These are phyloP conservation scores for Chenopodium berlandieri DNA, from an alignment of 148 eudicot species.

Conservation along the genomic window DNA sequence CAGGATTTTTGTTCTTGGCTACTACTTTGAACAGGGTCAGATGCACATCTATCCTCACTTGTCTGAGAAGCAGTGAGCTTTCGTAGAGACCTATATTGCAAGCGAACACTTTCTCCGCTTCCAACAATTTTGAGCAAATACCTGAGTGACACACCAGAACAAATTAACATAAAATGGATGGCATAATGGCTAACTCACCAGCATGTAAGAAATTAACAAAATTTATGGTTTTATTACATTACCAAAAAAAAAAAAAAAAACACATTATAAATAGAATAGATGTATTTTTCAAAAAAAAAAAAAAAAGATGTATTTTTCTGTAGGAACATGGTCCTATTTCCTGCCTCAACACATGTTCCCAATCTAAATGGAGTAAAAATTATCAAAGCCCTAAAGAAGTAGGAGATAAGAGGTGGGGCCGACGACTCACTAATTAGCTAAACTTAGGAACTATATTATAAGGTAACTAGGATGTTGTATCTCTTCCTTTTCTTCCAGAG, in stretches of 20 bases:
- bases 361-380: neutral
- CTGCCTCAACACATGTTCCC: neutral
- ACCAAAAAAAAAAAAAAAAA: neutral
- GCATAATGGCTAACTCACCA: neutral
- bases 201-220: neutral
- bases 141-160: conserved; percentile 35
- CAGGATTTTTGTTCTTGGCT: conserved; percentile 30
- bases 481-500: neutral
- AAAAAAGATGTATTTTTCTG: neutral
- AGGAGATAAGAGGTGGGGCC: no score
- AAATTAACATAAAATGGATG: neutral
- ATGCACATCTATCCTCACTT: conserved; percentile 36
- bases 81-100: conserved; percentile 77
- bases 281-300: neutral
- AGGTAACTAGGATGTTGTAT: neutral
- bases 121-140: conserved; percentile 65
- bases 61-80: conserved; percentile 42
- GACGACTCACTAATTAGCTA: no score
- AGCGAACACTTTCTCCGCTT: conserved; percentile 71
- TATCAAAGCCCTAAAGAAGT: neutral
- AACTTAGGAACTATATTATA: neutral
- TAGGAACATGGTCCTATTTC: neutral
- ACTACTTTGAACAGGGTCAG: conserved; percentile 39
- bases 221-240: neutral
- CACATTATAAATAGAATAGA: no score